A percentile compares a stretch with the other conserved stretches of the same genome.
phyloP scores from a whole-genome alignment of 306 rosid species.

The Trifolium dubium region DNA sequence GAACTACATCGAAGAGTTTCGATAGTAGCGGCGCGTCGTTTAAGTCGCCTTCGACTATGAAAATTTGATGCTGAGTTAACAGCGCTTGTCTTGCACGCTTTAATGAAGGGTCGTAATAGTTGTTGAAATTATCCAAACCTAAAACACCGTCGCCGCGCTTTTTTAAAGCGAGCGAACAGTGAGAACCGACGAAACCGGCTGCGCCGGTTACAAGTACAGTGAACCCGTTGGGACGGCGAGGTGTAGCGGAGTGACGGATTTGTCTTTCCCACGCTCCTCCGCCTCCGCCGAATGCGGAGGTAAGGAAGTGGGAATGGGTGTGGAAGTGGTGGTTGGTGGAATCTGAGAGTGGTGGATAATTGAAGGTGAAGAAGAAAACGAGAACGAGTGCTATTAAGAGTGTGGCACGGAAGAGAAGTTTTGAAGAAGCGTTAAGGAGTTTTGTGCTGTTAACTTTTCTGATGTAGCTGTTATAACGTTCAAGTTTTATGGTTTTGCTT shows the following conservation, averaged over 20 bases:
- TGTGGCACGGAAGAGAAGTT: slow-evolving; percentile 84
- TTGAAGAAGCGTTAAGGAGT: slow-evolving; percentile 84
- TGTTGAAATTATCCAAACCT: slow-evolving; percentile 85
- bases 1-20: slow-evolving; percentile 85
- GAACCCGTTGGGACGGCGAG: slow-evolving; percentile 72
- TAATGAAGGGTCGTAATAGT: slow-evolving; percentile 82
- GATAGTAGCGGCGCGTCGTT: slow-evolving; percentile 72
- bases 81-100: slow-evolving; percentile 72
- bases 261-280: slow-evolving; percentile 85
- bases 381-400: slow-evolving; percentile 69
- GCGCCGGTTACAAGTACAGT: slow-evolving; percentile 88
- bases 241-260: slow-evolving; percentile 77
- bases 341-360: slow-evolving; percentile 68
- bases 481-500: slow-evolving; percentile 83
- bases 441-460: slow-evolving; percentile 83
- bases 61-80: slow-evolving; percentile 57
- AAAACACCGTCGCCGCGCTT: slow-evolving; percentile 92
- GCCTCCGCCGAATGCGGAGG: slow-evolving; percentile 67
- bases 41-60: slow-evolving; percentile 75
- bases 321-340: slow-evolving; percentile 38
- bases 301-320: slow-evolving; percentile 54
- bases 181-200: slow-evolving; percentile 77
- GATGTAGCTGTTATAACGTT: slow-evolving; percentile 88
- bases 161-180: slow-evolving; percentile 77
- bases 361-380: slow-evolving; percentile 75